Evolutionary conservation across 129 eudicot genomes (phyloP), one percentile per base, ranked within the genome.

Genomic region (Erigeron canadensis): DNA sequence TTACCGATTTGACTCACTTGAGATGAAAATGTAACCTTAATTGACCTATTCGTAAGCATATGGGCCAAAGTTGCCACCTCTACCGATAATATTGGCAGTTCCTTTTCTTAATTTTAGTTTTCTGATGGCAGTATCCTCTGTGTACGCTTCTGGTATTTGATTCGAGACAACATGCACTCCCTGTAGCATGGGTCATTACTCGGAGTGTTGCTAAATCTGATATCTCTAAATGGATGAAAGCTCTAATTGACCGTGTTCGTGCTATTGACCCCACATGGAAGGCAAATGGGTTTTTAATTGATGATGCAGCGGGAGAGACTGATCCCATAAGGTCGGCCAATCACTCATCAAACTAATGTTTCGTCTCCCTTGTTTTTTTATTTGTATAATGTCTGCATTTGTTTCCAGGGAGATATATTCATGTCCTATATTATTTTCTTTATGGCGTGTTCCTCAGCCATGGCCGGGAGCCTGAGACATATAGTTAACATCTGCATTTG

Each of bases 121-220:
- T 67, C 59, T 55, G 66, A 81, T 79, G 75, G 75, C 91, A 94
- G 99, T 95, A 95, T 63, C 99, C 99, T 12, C 71, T 95, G 75
- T 95, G 91, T 89, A 90, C 99, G 10, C 89, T 95, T 77, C 84
- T 95, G 67, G 99, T 90, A 46, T 90, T 95, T 80, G 99, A 95
- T 79, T 90, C 99, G 23, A 83, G 96, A 75, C 97, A 88, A 61
- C 99, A 95, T 80, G 97, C 99, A 63, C 89, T 95, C 54, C 99
- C 99, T 17, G 91, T 95, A 78, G 97, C 97, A 10, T 95, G 99
- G 99, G 70, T 95, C 67, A 84, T 95, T 71, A 90, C 94, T 51
- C 97, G 91, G 19, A 95, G 91, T 84, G 79, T 80, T 90, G 87
- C 97, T 4, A 87, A 87, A 75, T 67, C 83, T 43, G 99, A 95